Evolutionary conservation across 805 yeast species (phyloP), one percentile per base, ranked within the genome.

Genomic region (Isabelozyma rhagii): DNA sequence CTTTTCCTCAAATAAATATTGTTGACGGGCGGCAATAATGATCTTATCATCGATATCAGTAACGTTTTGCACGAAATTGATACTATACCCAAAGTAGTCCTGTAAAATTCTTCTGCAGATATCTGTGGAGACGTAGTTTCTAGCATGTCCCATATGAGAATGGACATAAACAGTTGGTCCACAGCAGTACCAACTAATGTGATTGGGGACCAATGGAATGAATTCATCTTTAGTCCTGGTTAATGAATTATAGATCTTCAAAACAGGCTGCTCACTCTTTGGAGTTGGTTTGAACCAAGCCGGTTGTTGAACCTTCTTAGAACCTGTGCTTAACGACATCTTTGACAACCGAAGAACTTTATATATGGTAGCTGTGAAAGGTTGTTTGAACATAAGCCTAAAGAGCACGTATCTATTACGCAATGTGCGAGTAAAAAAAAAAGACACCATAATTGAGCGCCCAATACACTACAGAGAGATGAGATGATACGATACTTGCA

Each of bases 31-130:
- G 52, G 97, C 87, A 41, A 94, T 72, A 60, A 94, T 94, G 69
- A 94, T 94, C 70, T 94, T 94, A 69, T 94, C 99, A 68, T 94
- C 99, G 52, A 94, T 91, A 68, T 94, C 99, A n/a, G 99, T 94
- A 51, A 94, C 97, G 64, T 94, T 94, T 72, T 94, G 99, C 43
- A 94, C 91, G 69, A 92, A 94, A 44, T 77, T 79, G 42, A 94
- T 81, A 57, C 89, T 84, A 70, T 89, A 94, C 17, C 97, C 96
- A 69, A 94, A 94, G 68, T 90, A 93, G 67, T 93, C 89, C 67
- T 86, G 90, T 55, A 94, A 66, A 46, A 94, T 81, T 58, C 99
- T 80, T 66, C 99, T 83, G 65, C 91, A 88, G 64, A 94, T 90
- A 67, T 94, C 99, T 47, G 88, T 89, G 8, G 97, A 83, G 45